These are phyloP conservation scores for Phytophthora fragariae DNA, from an alignment of 352 stramenopile genomes.

Conservation along the genomic window DNA sequence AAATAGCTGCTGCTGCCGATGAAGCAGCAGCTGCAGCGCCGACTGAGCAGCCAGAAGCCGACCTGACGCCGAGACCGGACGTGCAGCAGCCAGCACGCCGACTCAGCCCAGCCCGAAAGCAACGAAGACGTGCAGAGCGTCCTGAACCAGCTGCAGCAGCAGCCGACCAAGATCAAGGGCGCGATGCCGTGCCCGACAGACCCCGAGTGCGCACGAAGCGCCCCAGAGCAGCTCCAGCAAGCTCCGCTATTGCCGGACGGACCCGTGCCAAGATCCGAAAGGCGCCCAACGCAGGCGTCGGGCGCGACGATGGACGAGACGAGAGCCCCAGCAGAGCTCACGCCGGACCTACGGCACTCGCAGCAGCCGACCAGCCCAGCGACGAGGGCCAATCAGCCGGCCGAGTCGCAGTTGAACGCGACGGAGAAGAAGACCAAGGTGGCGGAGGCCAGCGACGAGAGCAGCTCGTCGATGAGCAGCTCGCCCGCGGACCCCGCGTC, in stretches of 20 bases:
- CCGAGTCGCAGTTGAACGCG: too few species aligned
- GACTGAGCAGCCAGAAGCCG: background rate
- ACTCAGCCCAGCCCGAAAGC: too few species aligned
- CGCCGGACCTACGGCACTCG: background rate
- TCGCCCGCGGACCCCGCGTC: too few species aligned
- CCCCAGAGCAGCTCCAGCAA: background rate
- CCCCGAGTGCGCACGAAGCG: background rate
- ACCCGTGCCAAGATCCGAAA: background rate
- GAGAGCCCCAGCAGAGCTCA: background rate
- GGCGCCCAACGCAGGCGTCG: background rate
- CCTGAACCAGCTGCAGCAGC: background rate
- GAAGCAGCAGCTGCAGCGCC: background rate
- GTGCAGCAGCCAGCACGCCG: too few species aligned
- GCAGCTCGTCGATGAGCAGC: too few species aligned
- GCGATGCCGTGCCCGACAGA: background rate
- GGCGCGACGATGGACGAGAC: background rate
- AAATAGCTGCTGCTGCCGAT: background rate
- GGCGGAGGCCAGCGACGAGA: too few species aligned
- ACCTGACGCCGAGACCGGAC: background rate
- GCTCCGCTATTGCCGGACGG: background rate
- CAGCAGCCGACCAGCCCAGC: background rate
- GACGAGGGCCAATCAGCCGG: background rate
- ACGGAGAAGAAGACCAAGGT: too few species aligned
- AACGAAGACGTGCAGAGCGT: too few species aligned
- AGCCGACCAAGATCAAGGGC: background rate